Conservation (phyloP, 2,329 filamentous ascomycete species). For the Pseudogymnoascus pannorum region DNA sequence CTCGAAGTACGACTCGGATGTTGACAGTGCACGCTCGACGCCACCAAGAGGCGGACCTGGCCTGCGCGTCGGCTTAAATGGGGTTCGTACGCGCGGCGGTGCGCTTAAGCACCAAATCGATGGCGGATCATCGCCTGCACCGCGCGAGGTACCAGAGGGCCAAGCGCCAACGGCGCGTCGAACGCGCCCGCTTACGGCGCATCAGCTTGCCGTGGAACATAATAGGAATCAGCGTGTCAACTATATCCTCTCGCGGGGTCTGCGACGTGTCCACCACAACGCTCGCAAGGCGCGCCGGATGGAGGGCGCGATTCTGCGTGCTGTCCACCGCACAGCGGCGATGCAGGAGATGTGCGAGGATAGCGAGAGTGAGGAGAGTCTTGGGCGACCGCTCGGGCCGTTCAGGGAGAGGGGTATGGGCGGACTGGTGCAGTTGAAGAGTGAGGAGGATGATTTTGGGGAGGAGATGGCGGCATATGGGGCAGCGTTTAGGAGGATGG, state of each 20-base stretch:
- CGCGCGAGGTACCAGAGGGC: conserved; percentile 28
- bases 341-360: conserved; percentile 51
- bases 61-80: conserved; percentile 24
- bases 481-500: conserved; percentile 55
- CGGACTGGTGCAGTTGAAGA: conserved; percentile 55
- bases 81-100: conserved; percentile 27
- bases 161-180: conserved; percentile 43
- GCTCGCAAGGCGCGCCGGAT: conserved; percentile 54
- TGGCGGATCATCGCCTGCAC: conserved; percentile 47
- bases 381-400: conserved; percentile 24
- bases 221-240: conserved; percentile 75
- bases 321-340: conserved; percentile 55
- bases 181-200: conserved; percentile 68
- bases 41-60: conserved; percentile 34
- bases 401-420: conserved; percentile 53
- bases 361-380: conserved; percentile 51
- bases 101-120: conserved; percentile 55
- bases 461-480: conserved; percentile 64
- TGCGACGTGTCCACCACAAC: conserved; percentile 58
- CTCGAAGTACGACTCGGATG: conserved; percentile 52
- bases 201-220: conserved; percentile 73
- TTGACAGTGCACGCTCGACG: conserved; percentile 46
- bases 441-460: conserved; percentile 66
- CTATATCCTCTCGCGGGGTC: conserved; percentile 68
- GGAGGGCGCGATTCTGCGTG: conserved; percentile 60